Evolutionary conservation across 2,329 filamentous ascomycete genomes (phyloP), one percentile per base, ranked within the genome.

Genomic region (Emydomyces testavorans): DNA sequence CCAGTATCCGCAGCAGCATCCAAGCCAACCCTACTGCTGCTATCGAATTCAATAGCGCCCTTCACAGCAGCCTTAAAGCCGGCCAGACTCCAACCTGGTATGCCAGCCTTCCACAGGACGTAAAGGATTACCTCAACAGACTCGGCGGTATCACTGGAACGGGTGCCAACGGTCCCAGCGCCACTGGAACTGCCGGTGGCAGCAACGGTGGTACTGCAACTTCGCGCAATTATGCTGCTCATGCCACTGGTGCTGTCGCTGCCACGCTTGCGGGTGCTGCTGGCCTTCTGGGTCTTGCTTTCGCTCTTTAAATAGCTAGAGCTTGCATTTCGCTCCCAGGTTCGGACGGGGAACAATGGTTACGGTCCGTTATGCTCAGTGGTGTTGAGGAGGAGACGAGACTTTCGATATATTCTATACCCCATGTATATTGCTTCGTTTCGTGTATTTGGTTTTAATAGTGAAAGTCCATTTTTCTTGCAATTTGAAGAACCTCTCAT

Each of bases 121-220:
- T 48, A 18, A 49, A 53, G 44, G 29, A 21, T 34, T 49, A 43
- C 26, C 31, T 53, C 34, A 48, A 44, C 40, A 50, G 34, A 35
- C 16, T 43, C 21, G 43, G 31, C 18, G 38, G 38, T 20, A 37
- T 98, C 38, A 35, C 40, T 20, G 40, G 41, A 34, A 50, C 47
- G 7, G 28, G 24, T 16, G 23, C 20, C 23, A 36, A n/a, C 20
- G 42, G 26, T n/a, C n/a, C 32, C 20, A 3, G 20, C n/a, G 21
- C 31, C 3, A 32, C 34, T 11, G 36, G 44, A 15, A 24, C 41
- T 40, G 43, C 2, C 23, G 11, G 21, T 21, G 40, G 23, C 16
- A 37, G 20, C 28, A 38, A 21, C 10, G 42, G 49, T 18, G 34
- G n/a, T n/a, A n/a, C 48, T 36, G 6, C 21, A 24, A 29, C 43